Conservation (phyloP, 495 filamentous ascomycete genomes). For the Pseudomonodictys pantanalensis region DNA sequence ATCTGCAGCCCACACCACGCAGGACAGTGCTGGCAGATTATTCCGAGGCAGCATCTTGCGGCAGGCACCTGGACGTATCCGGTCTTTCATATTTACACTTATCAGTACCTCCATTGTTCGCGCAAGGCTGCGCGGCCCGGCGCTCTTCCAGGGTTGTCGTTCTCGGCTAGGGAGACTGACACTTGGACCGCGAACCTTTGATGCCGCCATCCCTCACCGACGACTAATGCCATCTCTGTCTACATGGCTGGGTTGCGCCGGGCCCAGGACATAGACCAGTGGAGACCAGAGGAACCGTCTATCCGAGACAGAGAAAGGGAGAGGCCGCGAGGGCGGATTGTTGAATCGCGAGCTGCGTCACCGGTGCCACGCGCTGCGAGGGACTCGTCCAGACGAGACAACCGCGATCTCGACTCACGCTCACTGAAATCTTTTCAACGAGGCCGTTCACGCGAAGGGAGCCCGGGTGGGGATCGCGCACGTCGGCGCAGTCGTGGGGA, state of each 20-base stretch:
- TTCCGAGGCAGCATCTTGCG: no score
- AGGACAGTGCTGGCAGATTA: not conserved
- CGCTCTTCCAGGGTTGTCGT: conserved; percentile 2
- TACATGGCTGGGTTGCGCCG: conserved; percentile 40
- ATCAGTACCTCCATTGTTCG: conserved; percentile 4
- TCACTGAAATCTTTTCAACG: conserved; percentile 24
- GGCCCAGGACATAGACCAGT: conserved; percentile 38
- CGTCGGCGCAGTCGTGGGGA: conserved; percentile 22
- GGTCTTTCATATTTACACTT: conserved; percentile 11
- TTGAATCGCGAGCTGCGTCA: conserved; percentile 26
- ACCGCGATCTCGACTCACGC: conserved; percentile 23
- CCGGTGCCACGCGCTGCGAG: conserved; percentile 33
- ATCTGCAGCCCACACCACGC: conserved; percentile 15
- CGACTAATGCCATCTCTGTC: conserved; percentile 34
- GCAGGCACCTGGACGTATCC: no score
- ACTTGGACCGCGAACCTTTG: conserved; percentile 30
- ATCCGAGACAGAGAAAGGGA: conserved; percentile 31
- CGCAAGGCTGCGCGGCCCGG: conserved; percentile 5
- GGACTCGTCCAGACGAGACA: conserved; percentile 30
- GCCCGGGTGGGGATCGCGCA: conserved; percentile 24
- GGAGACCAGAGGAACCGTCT: conserved; percentile 36
- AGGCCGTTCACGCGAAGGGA: conserved; percentile 27
- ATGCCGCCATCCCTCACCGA: conserved; percentile 27
- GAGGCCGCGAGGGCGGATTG: conserved; percentile 17
- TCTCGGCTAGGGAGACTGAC: conserved; percentile 29